Evolutionary conservation across 306 rosid genomes (phyloP), one percentile per base, ranked within the genome.

Genomic region (Malus fusca): DNA sequence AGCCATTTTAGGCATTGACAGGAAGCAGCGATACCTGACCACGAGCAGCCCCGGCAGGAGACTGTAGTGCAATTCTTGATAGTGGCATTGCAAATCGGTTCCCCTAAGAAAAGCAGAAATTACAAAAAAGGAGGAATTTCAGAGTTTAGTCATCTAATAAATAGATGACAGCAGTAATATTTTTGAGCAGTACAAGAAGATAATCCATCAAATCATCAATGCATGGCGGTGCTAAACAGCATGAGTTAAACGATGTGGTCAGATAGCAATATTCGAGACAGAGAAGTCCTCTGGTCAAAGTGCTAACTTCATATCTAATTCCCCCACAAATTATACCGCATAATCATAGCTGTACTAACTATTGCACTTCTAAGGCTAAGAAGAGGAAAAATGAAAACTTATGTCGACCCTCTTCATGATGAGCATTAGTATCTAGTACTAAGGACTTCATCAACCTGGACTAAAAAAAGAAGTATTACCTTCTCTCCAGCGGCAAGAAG

Each of bases 31-130:
- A 71, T 82, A 92, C 99, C 97, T 88, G 99, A 61, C 99, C 99
- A 43, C 97, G 97, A 68, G 99, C 99, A 80, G 93, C 81, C 75
- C 97, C 99, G 4, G 90, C 97, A 42, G 96, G 97, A 77, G 99
- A 83, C 69, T 90, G 89, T 71, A 95, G 80, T 8, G 92, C 86
- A 69, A 95, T 81, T 85, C 96, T 90, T 82, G 97, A 81, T 31
- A 89, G 90, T 82, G 97, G 97, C 97, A 90, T 95, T 75, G 97
- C 81, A 78, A 46, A 80, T 56, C 97, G 99, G 69, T 85, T 35
- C 15, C 97, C 99, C 99, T 95, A 61, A 22, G 73, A 30, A 79
- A 61, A 79, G 58, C 71, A 69, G 73, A 77, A 30, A 67, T 11
- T 23, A 64, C 4, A 58, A 51, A 51, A 72, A 30, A 43, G 35